Percentiles rank a stretch among this genome's conserved stretches.
Evolutionary conservation across 2,329 filamentous ascomycete species (phyloP).

Genomic region (Aspergillus pseudonomiae): DNA sequence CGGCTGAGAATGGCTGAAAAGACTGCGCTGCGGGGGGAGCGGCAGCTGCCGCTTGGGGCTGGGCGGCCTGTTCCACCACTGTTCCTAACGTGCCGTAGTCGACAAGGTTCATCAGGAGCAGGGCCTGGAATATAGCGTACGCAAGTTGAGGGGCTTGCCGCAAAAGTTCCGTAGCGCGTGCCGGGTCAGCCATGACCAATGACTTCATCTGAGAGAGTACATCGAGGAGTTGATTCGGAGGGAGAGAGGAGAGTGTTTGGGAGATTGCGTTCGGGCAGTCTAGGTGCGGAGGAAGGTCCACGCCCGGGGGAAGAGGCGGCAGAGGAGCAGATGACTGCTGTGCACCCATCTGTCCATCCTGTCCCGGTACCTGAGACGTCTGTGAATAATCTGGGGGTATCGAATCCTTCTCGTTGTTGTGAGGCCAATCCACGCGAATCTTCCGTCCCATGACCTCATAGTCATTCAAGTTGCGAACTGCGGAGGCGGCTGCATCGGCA

Average conservation of each 20-base stretch:
- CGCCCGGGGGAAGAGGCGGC: slow-evolving; percentile 80
- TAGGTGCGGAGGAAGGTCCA: slow-evolving; percentile 79
- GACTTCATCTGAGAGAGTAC: slow-evolving; percentile 94
- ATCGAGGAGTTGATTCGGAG: slow-evolving; percentile 86
- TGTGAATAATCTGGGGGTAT: slow-evolving; percentile 55
- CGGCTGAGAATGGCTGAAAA: slow-evolving; percentile 40
- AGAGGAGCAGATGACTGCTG: slow-evolving; percentile 58
- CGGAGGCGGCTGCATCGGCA: slow-evolving; percentile 86
- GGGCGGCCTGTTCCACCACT: slow-evolving; percentile 68
- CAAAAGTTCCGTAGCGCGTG: slow-evolving; percentile 82
- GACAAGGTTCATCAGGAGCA: slow-evolving; percentile 89
- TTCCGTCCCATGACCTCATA: slow-evolving; percentile 94
- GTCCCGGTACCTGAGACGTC: slow-evolving; percentile 38
- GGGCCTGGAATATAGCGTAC: slow-evolving; percentile 92
- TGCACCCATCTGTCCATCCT: slow-evolving; percentile 41
- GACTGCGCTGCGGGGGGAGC: slow-evolving; percentile 39
- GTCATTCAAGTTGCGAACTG: slow-evolving; percentile 93
- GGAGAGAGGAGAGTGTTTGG: slow-evolving; percentile 82
- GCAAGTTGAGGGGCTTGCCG: slow-evolving; percentile 87
- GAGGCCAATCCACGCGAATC: slow-evolving; percentile 92
- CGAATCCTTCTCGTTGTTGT: slow-evolving; percentile 79
- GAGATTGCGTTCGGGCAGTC: slow-evolving; percentile 90
- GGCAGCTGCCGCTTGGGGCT: slow-evolving; percentile 46
- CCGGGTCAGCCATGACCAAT: slow-evolving; percentile 78
- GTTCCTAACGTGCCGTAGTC: slow-evolving; percentile 80